phyloP scores from a whole-genome alignment of 2,329 filamentous ascomycete genomes.

The Fusarium abutilonis region DNA sequence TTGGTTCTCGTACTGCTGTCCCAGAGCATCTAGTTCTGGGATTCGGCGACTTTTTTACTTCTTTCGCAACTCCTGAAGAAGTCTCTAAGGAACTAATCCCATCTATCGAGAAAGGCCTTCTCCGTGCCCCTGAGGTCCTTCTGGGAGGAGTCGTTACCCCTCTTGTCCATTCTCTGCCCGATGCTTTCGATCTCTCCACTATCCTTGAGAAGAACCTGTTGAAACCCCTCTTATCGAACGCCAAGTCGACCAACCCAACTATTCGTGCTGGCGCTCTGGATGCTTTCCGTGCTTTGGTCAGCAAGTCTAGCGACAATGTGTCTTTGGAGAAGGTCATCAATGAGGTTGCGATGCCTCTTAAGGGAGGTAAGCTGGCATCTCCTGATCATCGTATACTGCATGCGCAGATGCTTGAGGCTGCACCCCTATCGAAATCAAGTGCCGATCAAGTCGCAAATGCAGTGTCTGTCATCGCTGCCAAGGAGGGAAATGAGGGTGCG shows the following conservation, averaged over 20 bases:
- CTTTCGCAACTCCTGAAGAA: conserved; percentile 78
- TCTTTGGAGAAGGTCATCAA: conserved; percentile 74
- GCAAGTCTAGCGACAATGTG: conserved; percentile 65
- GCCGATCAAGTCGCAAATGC: conserved; percentile 73
- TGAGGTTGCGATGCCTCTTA: conserved; percentile 82
- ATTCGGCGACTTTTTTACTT: conserved; percentile 82
- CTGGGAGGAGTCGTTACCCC: conserved; percentile 80
- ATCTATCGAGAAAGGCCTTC: conserved; percentile 84
- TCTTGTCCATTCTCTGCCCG: conserved; percentile 75
- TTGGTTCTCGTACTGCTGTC: conserved; percentile 79
- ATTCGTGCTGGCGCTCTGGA: conserved; percentile 80
- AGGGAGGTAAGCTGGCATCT: conserved; percentile 82
- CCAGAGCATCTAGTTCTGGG: conserved; percentile 77
- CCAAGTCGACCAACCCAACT: conserved; percentile 85
- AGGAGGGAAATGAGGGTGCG: conserved; percentile 90
- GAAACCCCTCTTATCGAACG: conserved; percentile 87
- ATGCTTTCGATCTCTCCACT: conserved; percentile 78
- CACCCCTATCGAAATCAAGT: conserved; percentile 68
- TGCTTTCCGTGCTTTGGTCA: conserved; percentile 77
- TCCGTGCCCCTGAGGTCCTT: conserved; percentile 90
- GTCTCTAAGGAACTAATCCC: conserved; percentile 80
- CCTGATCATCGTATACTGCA: conserved; percentile 86
- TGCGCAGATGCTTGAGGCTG: conserved; percentile 77
- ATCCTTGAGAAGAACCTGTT: conserved; percentile 76
- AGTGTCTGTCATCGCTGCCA: conserved; percentile 74